These are phyloP conservation scores for Fulvia fulva DNA, from an alignment of 2,329 filamentous ascomycete species.

Conservation along the genomic window DNA sequence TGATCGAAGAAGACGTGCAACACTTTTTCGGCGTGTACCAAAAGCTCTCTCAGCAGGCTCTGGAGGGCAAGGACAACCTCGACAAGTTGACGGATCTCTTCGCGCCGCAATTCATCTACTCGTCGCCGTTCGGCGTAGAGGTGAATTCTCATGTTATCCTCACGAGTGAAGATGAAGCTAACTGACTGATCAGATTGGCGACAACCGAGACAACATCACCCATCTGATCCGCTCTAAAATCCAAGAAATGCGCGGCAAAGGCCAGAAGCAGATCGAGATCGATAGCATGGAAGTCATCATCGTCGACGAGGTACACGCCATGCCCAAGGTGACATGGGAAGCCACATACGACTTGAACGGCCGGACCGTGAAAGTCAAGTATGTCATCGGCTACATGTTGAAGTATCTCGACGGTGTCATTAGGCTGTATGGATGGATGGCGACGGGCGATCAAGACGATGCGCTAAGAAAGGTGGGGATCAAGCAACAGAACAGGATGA, in stretches of 20 bases:
- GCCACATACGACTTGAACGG: background rate
- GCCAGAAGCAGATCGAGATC: background rate
- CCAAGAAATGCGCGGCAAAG: background rate
- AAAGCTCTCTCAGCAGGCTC: background rate
- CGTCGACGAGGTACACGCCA: background rate
- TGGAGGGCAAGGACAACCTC: background rate
- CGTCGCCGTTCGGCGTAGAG: background rate
- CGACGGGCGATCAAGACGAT: conserved; percentile 1
- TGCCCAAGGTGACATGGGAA: conserved; percentile 1
- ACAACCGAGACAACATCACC: background rate
- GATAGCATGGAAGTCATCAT: conserved; percentile 1
- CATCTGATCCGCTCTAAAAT: background rate
- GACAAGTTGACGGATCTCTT: background rate
- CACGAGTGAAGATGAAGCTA: too few species aligned
- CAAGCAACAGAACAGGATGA: background rate
- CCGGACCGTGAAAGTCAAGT: background rate
- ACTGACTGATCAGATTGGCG: background rate
- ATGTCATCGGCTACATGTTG: background rate
- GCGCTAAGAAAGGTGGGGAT: background rate
- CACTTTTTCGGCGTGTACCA: background rate
- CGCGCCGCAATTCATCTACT: background rate
- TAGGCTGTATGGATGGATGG: background rate
- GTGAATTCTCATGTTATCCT: background rate
- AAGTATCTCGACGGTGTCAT: background rate
- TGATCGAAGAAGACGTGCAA: background rate